Evolutionary conservation across 352 stramenopile species (phyloP), one percentile per base, ranked within the genome.

Genomic region (Pythium periplocum): DNA sequence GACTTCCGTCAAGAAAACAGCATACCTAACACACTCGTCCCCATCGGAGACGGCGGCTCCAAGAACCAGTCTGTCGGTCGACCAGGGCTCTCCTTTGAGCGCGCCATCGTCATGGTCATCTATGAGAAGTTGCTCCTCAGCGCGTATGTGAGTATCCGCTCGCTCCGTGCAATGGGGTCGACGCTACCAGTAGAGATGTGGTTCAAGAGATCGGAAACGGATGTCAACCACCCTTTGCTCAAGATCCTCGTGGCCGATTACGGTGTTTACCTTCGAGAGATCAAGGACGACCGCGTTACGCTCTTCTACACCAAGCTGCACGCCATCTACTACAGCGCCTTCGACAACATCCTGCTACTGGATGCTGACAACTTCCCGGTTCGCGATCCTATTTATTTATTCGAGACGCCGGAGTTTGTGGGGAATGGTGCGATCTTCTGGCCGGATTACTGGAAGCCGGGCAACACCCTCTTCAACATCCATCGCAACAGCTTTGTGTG

Each of bases 381-480:
- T 2, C 52, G 52, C 6, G 77, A 93, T 38, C 83, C 83, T 12
- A 85, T 64, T 9, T 87, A 76, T 42, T 63, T 91, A 2, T 91
- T 93, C 48, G 68, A 75, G 2, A 71, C 65, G 6, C 30, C 41
- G 1, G 60, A 84, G 52, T 93, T 86, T 43, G 43, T 42, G 8
- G 26, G 46, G 36, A 73, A 57, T 0, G 82, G 82, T 0, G 79
- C 82, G 4, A 59, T 93, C 6, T 93, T 93, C 62, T 93, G 82
- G 82, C 82, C 82, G 4, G 82, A 93, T 44, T 93, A 83, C 54
- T 93, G 82, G 82, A 66, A 66, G 5, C 58, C 75, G 0, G 65
- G 68, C 38, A 73, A 84, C 36, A 89, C 80, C 6, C 87, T 90
- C 26, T 93, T 93, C 59, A 86, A 89, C 55, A 75, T 93, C 42